Evolutionary conservation across 2,329 filamentous ascomycete species (phyloP).

Genomic region (Zarea fungicola): DNA sequence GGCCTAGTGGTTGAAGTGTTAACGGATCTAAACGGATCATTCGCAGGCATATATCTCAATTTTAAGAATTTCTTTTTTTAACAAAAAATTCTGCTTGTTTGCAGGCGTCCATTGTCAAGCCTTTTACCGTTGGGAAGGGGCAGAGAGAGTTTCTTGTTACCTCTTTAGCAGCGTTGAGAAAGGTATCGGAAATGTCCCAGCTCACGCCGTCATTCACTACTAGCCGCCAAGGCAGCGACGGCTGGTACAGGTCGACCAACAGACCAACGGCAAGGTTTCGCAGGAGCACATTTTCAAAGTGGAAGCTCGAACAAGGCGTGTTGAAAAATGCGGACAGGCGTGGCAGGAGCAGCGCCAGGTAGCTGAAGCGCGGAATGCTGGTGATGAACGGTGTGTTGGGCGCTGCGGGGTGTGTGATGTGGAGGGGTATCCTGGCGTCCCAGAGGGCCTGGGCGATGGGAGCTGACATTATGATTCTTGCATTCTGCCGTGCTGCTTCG

Average conservation of each 20-base stretch:
- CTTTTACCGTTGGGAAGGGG: background rate
- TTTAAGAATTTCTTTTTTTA: background rate
- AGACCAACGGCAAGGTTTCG: constrained; percentile 50
- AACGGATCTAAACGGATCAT: too few species aligned
- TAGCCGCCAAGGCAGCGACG: constrained; percentile 49
- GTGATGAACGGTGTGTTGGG: constrained; percentile 47
- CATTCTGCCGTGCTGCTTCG: background rate
- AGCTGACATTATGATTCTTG: constrained; percentile 17
- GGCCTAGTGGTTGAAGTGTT: constrained; percentile 46
- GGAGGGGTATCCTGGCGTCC: constrained; percentile 48
- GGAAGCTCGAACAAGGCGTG: constrained; percentile 52
- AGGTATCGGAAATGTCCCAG: constrained; percentile 59
- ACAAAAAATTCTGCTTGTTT: too few species aligned
- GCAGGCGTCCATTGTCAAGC: too few species aligned
- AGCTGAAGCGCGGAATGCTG: constrained; percentile 53
- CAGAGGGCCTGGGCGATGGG: constrained; percentile 46
- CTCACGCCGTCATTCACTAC: constrained; percentile 48
- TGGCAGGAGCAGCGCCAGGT: constrained; percentile 52
- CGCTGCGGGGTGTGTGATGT: constrained; percentile 46
- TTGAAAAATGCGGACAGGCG: constrained; percentile 50
- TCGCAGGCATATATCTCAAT: too few species aligned
- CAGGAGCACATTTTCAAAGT: constrained; percentile 50
- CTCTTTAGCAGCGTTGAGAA: constrained; percentile 61
- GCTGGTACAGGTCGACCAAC: constrained; percentile 53
- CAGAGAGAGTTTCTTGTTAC: constrained; percentile 26